These are phyloP conservation scores for Firmiana major DNA, from an alignment of 345 rosid genomes.

Conservation along the genomic window DNA sequence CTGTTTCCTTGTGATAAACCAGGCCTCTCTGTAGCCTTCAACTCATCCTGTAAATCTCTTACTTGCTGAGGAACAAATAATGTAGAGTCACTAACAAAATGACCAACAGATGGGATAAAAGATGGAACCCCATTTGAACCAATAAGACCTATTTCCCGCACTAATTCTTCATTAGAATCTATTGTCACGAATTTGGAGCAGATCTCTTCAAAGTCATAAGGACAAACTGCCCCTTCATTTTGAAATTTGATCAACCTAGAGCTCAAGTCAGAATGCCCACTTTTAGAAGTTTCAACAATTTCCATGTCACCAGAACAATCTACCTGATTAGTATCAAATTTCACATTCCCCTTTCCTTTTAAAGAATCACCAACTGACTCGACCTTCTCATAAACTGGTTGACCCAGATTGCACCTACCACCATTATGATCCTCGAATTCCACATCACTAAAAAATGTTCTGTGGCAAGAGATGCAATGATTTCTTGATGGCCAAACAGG, in stretches of 20 bases:
- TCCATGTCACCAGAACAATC: constrained; percentile 34
- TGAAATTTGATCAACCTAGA: constrained; percentile 60
- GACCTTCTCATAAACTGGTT: constrained; percentile 38
- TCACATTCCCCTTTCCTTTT: constrained; percentile 43
- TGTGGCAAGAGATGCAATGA: constrained; percentile 86
- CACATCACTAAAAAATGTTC: constrained; percentile 44
- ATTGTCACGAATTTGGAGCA: constrained; percentile 69
- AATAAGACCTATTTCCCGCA: constrained; percentile 78
- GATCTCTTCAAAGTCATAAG: constrained; percentile 67
- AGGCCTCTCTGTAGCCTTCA: constrained; percentile 20
- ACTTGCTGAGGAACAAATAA: constrained; percentile 31
- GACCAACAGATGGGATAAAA: constrained; percentile 48
- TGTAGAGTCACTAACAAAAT: constrained; percentile 48
- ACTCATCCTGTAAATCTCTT: constrained; percentile 30
- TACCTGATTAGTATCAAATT: constrained; percentile 24
- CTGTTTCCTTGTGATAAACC: constrained; percentile 27
- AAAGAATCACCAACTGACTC: constrained; percentile 37
- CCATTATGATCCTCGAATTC: constrained; percentile 63
- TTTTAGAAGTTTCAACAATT: constrained; percentile 32
- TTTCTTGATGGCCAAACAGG: constrained; percentile 67
- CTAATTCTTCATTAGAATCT: constrained; percentile 81
- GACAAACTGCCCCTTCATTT: constrained; percentile 47
- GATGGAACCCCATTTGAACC: constrained; percentile 73
- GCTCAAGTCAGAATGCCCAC: constrained; percentile 33
- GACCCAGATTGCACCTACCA: constrained; percentile 48